phyloP scores from a whole-genome alignment of 257 asterid genomes.

The Striga asiatica region DNA sequence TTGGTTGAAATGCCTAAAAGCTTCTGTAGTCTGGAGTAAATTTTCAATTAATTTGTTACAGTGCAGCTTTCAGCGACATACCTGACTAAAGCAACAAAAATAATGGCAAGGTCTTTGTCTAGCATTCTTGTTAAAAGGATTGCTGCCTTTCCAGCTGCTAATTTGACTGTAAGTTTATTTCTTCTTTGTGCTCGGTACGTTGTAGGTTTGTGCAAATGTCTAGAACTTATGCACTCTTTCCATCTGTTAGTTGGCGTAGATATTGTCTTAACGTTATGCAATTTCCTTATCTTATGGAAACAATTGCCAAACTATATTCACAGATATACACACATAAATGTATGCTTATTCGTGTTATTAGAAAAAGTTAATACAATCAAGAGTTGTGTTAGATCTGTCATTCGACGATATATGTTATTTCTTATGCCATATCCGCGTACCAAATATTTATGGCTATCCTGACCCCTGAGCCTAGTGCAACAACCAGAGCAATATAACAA shows the following conservation, averaged over 20 bases:
- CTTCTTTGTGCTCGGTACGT: background rate
- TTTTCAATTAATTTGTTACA: background rate
- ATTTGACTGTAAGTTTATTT: conserved; percentile 33
- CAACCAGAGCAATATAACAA: too few species aligned
- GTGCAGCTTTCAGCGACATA: conserved; percentile 24
- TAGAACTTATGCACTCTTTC: background rate
- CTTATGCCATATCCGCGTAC: too few species aligned
- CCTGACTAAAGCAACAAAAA: background rate
- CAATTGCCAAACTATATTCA: too few species aligned
- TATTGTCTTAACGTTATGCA: too few species aligned
- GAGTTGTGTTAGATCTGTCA: too few species aligned
- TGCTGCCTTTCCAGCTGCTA: conserved; percentile 37
- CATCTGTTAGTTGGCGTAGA: background rate
- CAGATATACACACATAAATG: too few species aligned
- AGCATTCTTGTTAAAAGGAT: conserved; percentile 37
- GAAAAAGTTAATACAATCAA: too few species aligned
- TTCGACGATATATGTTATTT: too few species aligned
- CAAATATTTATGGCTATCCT: too few species aligned
- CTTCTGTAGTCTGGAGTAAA: conserved; percentile 2
- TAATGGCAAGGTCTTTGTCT: conserved; percentile 72
- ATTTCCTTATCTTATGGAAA: too few species aligned
- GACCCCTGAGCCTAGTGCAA: too few species aligned
- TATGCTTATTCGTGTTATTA: too few species aligned
- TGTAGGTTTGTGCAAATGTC: conserved; percentile 3
- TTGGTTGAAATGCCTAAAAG: conserved; percentile 4